Conservation (phyloP, 2,329 filamentous ascomycete genomes). For the Diaporthe capsici region DNA sequence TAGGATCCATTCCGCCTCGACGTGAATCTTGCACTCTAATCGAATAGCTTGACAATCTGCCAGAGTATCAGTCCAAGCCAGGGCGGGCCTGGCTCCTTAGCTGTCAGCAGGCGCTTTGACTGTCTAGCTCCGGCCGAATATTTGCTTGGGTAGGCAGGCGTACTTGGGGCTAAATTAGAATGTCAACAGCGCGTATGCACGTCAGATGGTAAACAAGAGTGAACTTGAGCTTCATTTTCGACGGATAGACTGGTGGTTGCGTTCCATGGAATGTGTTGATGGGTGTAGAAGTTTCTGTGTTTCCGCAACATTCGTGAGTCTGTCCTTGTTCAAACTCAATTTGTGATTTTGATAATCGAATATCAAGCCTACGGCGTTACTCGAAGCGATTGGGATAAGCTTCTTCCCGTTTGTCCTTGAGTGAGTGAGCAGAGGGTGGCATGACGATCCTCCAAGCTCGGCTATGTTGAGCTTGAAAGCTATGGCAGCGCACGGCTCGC, state of each 20-base stretch:
- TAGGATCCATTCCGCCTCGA: not conserved
- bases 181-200: not conserved
- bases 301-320: too few relatives aligned
- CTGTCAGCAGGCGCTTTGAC: not conserved
- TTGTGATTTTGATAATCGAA: not conserved
- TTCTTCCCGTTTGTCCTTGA: not conserved
- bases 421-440: not conserved
- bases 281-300: not conserved
- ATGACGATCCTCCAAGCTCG: not conserved
- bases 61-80: not conserved
- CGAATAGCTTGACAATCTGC: not conserved
- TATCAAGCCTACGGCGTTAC: not conserved
- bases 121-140: not conserved
- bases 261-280: not conserved
- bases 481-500: slow-evolving; percentile 4
- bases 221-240: not conserved
- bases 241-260: too few relatives aligned
- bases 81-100: not conserved
- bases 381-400: too few relatives aligned
- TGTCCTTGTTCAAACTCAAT: not conserved
- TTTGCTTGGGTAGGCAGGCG: not conserved
- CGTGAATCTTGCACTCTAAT: not conserved
- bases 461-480: not conserved
- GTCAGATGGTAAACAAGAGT: not conserved
- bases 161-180: not conserved